phyloP scores from a whole-genome alignment of 768 basidiomycete genomes.

The Zangia roseola region DNA sequence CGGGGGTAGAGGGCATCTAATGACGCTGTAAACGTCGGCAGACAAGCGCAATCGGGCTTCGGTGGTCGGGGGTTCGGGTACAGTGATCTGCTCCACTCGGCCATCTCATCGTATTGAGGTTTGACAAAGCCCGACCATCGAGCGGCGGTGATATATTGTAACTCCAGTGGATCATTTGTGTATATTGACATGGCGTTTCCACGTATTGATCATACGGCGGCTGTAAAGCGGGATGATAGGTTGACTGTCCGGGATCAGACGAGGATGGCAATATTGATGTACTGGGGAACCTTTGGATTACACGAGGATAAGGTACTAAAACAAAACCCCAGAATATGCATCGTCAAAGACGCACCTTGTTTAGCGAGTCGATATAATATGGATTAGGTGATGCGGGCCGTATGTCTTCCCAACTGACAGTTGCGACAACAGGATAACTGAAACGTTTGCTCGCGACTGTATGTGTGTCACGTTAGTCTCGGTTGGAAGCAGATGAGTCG shows the following conservation, averaged over 20 bases:
- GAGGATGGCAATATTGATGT: slow-evolving; percentile 4
- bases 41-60: slow-evolving; percentile 67
- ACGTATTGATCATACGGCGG: slow-evolving; percentile 66
- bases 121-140: slow-evolving; percentile 80
- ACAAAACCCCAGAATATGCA: not conserved
- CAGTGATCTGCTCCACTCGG: slow-evolving; percentile 21
- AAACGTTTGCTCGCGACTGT: slow-evolving; percentile 59
- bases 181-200: slow-evolving; percentile 59
- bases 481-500: not conserved
- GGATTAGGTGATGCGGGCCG: slow-evolving; percentile 74
- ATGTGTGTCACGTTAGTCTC: slow-evolving; percentile 22
- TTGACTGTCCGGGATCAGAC: slow-evolving; percentile 14
- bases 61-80: slow-evolving; percentile 44
- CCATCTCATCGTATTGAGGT: slow-evolving; percentile 43
- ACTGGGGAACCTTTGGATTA: slow-evolving; percentile 34
- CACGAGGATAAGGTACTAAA: not conserved
- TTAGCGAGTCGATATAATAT: slow-evolving; percentile 61
- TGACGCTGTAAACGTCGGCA: slow-evolving; percentile 57
- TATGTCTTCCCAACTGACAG: slow-evolving; percentile 68
- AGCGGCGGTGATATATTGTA: slow-evolving; percentile 74
- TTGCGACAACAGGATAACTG: slow-evolving; percentile 63
- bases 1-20: slow-evolving; percentile 71
- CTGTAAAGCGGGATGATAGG: slow-evolving; percentile 55
- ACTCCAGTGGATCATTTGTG: slow-evolving; percentile 64
- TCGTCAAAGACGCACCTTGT: slow-evolving; percentile 45